Percentiles rank a stretch among this genome's conserved stretches.
These are phyloP conservation scores for Tetrahymena elliotti DNA, from an alignment of 73 alveolate genomes.

Conservation along the genomic window DNA sequence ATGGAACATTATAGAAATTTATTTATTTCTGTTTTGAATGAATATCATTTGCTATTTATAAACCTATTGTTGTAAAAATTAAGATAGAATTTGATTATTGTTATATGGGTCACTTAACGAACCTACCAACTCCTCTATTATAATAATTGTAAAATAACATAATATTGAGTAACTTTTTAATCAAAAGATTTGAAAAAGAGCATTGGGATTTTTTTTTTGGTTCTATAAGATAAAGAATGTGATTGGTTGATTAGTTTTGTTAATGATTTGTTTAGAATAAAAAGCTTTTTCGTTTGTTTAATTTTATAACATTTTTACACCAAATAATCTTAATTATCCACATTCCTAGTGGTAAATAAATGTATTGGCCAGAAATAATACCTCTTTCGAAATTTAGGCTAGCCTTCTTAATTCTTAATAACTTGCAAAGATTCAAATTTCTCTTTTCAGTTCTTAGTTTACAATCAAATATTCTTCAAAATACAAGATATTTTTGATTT, in stretches of 20 bases:
- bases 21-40: too few relatives aligned
- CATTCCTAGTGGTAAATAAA: too few relatives aligned
- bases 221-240: too few relatives aligned
- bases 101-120: too few relatives aligned
- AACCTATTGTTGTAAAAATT: too few relatives aligned
- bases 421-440: not conserved
- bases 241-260: too few relatives aligned
- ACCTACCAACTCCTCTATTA: too few relatives aligned
- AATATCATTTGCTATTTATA: too few relatives aligned
- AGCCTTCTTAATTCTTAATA: not conserved
- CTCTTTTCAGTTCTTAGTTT: not conserved
- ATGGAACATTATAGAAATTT: too few relatives aligned
- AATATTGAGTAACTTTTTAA: not conserved
- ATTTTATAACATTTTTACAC: not conserved
- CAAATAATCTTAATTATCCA: not conserved
- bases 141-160: too few relatives aligned
- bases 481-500: not conserved
- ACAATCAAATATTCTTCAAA: not conserved
- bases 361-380: not conserved
- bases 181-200: not conserved
- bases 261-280: not conserved
- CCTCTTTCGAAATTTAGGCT: not conserved
- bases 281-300: too few relatives aligned
- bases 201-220: too few relatives aligned
- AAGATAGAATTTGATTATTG: not conserved